Base-by-base conservation (phyloP, 768 basidiomycete genomes). In the Guyanaporus albipodus region DNA sequence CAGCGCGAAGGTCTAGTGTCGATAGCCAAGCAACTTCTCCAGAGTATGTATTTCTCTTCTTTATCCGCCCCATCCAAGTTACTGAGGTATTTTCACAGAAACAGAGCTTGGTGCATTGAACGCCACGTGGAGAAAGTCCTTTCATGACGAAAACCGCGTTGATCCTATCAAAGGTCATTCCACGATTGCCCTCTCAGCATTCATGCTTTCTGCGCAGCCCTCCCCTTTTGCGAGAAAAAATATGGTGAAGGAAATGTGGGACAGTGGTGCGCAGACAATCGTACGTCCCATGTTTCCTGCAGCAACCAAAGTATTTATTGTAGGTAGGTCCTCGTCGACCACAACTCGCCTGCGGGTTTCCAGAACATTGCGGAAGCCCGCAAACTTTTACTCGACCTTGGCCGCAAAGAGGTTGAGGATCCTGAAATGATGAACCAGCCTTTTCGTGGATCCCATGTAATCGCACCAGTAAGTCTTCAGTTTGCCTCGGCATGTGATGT, bases 191-290 rank as follows among this genome's bases (percentile, higher is more conserved):
- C 60, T 99, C 24, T 91, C 89, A 15, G 87, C 93, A 1, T 98
- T 96, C 69, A 74, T 83, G 61, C 70, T 99, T 2, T 83, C 87
- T n/a, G 78, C 87, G 17, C 70, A 92, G 15, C 70, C 82, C 5
- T 80, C 76, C 2, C 63, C 79, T 32, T 56, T 82, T 15, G 76
- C 80, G 8, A 76, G 85, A 49, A 85, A 81, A 67, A 68, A 73
- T 2, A 60, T 91, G 36, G 74, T 94, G 22, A 82, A 84, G 59
- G 81, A 89, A 56, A 87, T 97, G 75, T 97, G 93, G 93, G 77
- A 87, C 37, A 91, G 90, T 57, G 91, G 90, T 35, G 92, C 92
- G 18, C 80, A 87, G 59, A 78, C 82, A 19, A 82, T 96, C 38
- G 89, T 93, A 55, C 47, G 38, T 40, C 4, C 11, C 33, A 40